Percentiles rank a stretch among this genome's conserved stretches.
Conservation (phyloP, 768 basidiomycete species). For the Lentinula lateritia region DNA sequence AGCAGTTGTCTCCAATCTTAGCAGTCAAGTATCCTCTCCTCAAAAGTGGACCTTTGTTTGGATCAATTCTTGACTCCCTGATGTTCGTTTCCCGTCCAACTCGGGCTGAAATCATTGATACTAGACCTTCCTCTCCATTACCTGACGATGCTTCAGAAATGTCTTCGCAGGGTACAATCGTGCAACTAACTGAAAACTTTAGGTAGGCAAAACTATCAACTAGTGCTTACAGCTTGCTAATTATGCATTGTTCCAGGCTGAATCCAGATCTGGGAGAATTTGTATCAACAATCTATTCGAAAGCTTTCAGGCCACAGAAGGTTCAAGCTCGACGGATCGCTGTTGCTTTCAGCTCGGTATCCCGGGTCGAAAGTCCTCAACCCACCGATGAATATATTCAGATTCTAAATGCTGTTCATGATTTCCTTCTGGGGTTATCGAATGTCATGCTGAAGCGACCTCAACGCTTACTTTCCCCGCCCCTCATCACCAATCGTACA, state of each 20-base stretch:
- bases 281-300: slow-evolving; percentile 45
- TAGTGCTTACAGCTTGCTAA: neutral
- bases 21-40: slow-evolving; percentile 39
- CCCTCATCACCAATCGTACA: slow-evolving; percentile 12
- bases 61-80: slow-evolving; percentile 42
- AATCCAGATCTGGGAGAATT: slow-evolving; percentile 51
- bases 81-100: slow-evolving; percentile 23
- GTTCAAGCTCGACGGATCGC: slow-evolving; percentile 35
- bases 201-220: slow-evolving; percentile 21
- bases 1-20: slow-evolving; percentile 47
- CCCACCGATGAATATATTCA: slow-evolving; percentile 17
- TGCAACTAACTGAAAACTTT: slow-evolving; percentile 49
- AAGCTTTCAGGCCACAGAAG: slow-evolving; percentile 44
- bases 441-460: slow-evolving; percentile 38
- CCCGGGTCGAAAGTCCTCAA: slow-evolving; percentile 9
- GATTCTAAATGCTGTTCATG: slow-evolving; percentile 22
- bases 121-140: slow-evolving; percentile 11
- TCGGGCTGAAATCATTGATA: slow-evolving; percentile 13
- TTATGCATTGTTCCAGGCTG: slow-evolving; percentile 21
- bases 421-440: slow-evolving; percentile 36
- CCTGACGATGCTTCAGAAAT: slow-evolving; percentile 14
- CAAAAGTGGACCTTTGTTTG: slow-evolving; percentile 34
- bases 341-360: slow-evolving; percentile 23
- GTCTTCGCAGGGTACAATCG: slow-evolving; percentile 31
- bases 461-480: slow-evolving; percentile 27